Percentiles rank a stretch among this genome's conserved stretches.
These are phyloP conservation scores for Apiotrichum montevideense DNA, from an alignment of 1,284 basidiomycete genomes.

Conservation along the genomic window DNA sequence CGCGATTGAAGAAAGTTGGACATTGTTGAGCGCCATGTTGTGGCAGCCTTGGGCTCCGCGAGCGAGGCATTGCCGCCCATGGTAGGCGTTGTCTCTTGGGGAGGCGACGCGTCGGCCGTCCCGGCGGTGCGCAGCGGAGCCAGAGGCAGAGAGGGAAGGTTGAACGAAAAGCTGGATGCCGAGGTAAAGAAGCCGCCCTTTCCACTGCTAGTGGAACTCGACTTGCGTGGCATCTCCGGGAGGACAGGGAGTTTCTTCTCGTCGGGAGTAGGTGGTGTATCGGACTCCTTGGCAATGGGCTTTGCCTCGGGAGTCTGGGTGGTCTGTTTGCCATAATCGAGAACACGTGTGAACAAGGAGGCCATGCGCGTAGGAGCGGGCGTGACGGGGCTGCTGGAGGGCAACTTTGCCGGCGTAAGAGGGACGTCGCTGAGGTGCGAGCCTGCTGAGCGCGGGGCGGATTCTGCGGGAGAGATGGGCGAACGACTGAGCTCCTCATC, in stretches of 20 bases:
- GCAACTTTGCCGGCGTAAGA: neutral
- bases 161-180: conserved; percentile 10
- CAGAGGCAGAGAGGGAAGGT: conserved; percentile 3
- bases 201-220: neutral
- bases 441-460: neutral
- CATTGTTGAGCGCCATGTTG: conserved; percentile 32
- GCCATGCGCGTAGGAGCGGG: neutral
- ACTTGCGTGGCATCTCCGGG: neutral
- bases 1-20: conserved; percentile 22
- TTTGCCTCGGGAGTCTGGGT: neutral
- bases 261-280: neutral
- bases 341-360: conserved; percentile 10
- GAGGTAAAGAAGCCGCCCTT: conserved; percentile 11
- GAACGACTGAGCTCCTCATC: too few relatives aligned
- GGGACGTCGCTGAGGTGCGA: neutral
- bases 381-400: neutral
- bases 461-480: neutral
- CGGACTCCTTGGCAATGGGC: neutral
- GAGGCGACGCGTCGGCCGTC: neutral
- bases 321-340: conserved; percentile 1
- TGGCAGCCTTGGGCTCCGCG: neutral
- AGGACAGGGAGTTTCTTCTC: conserved; percentile 1
- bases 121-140: neutral
- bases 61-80: neutral
- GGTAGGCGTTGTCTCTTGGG: neutral